Evolutionary conservation across 1,139 yeast species (phyloP), one percentile per base, ranked within the genome.

Genomic region (Meyerozyma elateridarum): DNA sequence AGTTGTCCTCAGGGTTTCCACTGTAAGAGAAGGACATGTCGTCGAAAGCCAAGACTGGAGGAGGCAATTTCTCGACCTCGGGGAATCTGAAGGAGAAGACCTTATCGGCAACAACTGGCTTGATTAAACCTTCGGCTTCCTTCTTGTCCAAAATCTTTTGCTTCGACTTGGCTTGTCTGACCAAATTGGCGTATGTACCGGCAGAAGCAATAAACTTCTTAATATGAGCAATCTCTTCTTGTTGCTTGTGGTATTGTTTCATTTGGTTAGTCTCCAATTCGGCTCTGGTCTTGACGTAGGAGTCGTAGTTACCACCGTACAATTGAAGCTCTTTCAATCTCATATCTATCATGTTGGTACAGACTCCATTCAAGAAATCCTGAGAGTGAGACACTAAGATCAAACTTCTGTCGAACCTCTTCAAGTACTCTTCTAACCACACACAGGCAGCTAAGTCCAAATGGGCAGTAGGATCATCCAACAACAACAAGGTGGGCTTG

Each of bases 381-480:
- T 88, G 96, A 32, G 98, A 91, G 70, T 91, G 99, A 19, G 98
- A 91, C 42, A 91, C 97, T 48, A 91, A 73, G 34, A 91, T 91
- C 63, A 93, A 76, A 43, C 88, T 89, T 61, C 94, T 79, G 64
- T 89, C 96, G 61, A 82, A 91, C 61, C 89, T 75, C 73, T 88
- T 89, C 56, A 91, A 76, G 66, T 91, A 91, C 69, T 89, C 97
- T 76, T 91, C 99, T 63, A 91, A 76, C 98, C 98, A 91, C 55
- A 93, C 98, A 82, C 97, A 91, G 40, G 98, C 98, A 62, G 91
- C 96, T 59, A 93, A 76, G 72, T 91, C 99, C 76, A 91, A 85
- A 68, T 91, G 98, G 41, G 98, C 98, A 48, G 99, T 93, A 53
- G 99, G 99, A 62, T 91, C 98, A 71, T 91, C 99, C 59, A 85